These are phyloP conservation scores for Rhynchosporium graminicola DNA, from an alignment of 2,329 filamentous ascomycete genomes.

Conservation along the genomic window DNA sequence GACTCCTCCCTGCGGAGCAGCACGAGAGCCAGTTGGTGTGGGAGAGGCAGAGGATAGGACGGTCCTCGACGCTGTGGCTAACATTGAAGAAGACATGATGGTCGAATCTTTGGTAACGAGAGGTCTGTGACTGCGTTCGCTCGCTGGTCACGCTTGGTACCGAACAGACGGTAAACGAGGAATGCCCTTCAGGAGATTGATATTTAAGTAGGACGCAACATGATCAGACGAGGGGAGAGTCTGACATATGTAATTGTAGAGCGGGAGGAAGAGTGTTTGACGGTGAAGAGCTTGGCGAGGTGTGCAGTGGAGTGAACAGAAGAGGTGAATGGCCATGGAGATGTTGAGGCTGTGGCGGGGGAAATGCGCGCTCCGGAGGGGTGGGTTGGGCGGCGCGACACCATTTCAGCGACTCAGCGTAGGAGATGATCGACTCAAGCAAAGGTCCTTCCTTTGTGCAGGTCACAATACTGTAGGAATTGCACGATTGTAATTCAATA, in stretches of 20 bases:
- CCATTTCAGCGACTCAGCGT: neutral
- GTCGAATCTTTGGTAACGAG: neutral
- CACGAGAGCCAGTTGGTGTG: slow-evolving; percentile 27
- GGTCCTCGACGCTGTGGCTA: slow-evolving; percentile 8
- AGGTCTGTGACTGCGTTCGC: neutral
- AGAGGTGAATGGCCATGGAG: neutral
- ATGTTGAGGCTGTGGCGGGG: slow-evolving; percentile 16
- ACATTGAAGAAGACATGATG: slow-evolving; percentile 9
- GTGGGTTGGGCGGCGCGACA: neutral
- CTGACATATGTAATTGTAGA: neutral
- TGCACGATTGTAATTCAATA: too few species aligned
- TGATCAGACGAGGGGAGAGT: slow-evolving; percentile 6
- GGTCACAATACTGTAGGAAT: too few species aligned
- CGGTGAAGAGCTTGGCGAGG: slow-evolving; percentile 3
- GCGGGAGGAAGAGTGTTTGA: slow-evolving; percentile 3
- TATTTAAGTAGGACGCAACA: slow-evolving; percentile 6
- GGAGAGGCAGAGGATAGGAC: slow-evolving; percentile 23
- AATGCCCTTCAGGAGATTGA: slow-evolving; percentile 4
- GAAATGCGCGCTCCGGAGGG: slow-evolving; percentile 4
- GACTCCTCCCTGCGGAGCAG: slow-evolving; percentile 58
- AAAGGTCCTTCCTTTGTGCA: neutral
- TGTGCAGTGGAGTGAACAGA: neutral
- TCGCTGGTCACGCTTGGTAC: slow-evolving; percentile 6
- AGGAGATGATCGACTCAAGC: neutral
- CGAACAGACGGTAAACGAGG: neutral